phyloP scores from a whole-genome alignment of 139 green algal species.

The Chlorella sp. region DNA sequence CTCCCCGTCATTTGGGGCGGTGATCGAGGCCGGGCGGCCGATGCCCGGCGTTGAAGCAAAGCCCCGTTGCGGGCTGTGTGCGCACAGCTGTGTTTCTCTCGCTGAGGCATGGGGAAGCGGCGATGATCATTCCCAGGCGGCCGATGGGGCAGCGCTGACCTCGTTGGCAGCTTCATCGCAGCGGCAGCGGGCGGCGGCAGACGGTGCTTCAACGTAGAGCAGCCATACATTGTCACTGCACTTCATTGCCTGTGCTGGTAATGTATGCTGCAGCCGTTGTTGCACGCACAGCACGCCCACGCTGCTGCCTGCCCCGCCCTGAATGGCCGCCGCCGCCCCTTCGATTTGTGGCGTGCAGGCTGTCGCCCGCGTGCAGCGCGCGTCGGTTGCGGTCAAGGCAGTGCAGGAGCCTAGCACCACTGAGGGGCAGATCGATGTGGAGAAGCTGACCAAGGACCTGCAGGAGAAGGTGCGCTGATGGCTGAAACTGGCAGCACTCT shows the following conservation, averaged over 20 bases:
- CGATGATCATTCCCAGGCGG: too few species aligned
- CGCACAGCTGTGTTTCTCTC: neutral
- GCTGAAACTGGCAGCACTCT: too few species aligned
- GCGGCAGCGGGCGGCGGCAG: neutral
- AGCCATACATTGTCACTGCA: too few species aligned
- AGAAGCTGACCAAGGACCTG: conserved; percentile 80
- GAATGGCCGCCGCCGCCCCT: too few species aligned
- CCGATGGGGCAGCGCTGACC: too few species aligned
- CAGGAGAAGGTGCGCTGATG: conserved; percentile 66
- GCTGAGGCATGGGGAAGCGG: neutral
- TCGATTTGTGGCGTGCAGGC: conserved; percentile 26
- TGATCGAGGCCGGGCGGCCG: neutral
- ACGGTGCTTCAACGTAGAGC: neutral
- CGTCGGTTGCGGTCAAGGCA: conserved; percentile 9
- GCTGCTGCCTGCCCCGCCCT: too few species aligned
- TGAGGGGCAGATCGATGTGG: conserved; percentile 62
- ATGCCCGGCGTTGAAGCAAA: too few species aligned
- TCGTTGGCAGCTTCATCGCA: too few species aligned
- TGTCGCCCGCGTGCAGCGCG: neutral
- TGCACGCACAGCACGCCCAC: too few species aligned
- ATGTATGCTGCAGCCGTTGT: too few species aligned
- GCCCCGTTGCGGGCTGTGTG: too few species aligned
- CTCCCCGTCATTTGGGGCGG: neutral
- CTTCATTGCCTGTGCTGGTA: too few species aligned
- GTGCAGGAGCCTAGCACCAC: conserved; percentile 19